Base-by-base conservation (phyloP, 257 asterid species). In the Primulina tabacum region DNA sequence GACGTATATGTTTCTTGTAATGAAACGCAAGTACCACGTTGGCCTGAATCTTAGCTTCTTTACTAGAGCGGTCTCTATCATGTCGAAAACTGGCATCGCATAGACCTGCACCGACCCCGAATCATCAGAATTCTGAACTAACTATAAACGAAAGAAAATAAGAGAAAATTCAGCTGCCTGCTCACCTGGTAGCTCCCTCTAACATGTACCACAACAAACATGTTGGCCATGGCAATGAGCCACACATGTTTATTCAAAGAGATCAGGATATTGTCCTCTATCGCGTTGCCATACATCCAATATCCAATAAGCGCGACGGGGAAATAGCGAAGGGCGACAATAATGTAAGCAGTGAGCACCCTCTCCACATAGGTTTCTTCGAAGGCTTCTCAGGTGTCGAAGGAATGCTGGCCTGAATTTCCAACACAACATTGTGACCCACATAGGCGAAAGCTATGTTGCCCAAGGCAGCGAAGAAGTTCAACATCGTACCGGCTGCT, bases 1-100 rank as follows among this genome's bases (percentile, higher is more conserved):
- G 5, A 84, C 87, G 33, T 79, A 84, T 0, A 57, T 43, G 62
- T 40, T 79, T 21, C 87, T 70, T 4, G 83, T 70, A 58, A 79
- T 8, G 52, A 79, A 73, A 17, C 87, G 73, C 47, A 77, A 32
- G 37, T 58, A 64, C 70, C 78, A 75, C 16, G 34, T 67, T 14
- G 83, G 80, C 70, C 20, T 75, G 77, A 81, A 81, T 35, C 10
- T 69, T 6, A 77, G 40, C 47, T 78, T 76, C 82, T 70, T 81
- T 5, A 83, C 83, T 0, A 83, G 79, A 40, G 75, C 9, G 0
- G 82, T 69, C 67, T 83, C 88, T 28, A 83, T 32, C 87, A 83
- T 83, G 80, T 78, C 86, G 18, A 76, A 83, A 17, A 83, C 82
- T 0, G 85, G 82, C 77, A 83, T 81, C 2, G 85, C 87, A 74